These are phyloP conservation scores for Didymella lethalis DNA, from an alignment of 2,329 filamentous ascomycete genomes.

Conservation along the genomic window DNA sequence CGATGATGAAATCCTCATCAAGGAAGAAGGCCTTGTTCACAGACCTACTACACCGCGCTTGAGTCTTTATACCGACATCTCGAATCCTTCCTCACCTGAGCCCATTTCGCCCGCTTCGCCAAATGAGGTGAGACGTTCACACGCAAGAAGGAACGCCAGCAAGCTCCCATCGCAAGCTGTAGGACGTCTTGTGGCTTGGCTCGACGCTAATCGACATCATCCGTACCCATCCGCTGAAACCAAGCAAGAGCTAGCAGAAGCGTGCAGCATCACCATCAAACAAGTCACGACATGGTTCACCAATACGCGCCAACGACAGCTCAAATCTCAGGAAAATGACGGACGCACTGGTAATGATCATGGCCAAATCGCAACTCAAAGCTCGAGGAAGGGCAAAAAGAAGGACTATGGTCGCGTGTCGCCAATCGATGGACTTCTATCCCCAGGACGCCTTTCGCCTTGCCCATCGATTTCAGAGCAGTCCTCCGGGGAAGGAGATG, in stretches of 20 bases:
- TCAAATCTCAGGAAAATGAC: constrained; percentile 20
- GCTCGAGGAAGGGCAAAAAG: constrained; percentile 47
- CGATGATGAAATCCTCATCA: not conserved
- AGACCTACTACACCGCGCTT: constrained; percentile 9
- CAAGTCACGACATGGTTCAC: constrained; percentile 50
- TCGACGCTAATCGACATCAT: constrained; percentile 40
- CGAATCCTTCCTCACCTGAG: constrained; percentile 11
- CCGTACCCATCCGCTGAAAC: constrained; percentile 44
- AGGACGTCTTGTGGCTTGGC: constrained; percentile 39
- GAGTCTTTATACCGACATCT: constrained; percentile 7
- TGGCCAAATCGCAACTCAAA: constrained; percentile 5
- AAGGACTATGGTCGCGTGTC: constrained; percentile 42
- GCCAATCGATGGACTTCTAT: constrained; percentile 22
- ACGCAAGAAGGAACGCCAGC: constrained; percentile 35
- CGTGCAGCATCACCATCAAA: constrained; percentile 46
- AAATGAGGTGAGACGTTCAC: constrained; percentile 37
- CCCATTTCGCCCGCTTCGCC: constrained; percentile 11
- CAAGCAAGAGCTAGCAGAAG: constrained; percentile 40
- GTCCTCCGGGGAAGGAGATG: constrained; percentile 26
- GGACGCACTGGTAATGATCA: not conserved
- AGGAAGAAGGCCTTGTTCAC: constrained; percentile 1
- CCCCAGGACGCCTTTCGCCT: constrained; percentile 20
- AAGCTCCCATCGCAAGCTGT: constrained; percentile 44
- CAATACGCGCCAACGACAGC: constrained; percentile 43
- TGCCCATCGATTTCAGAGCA: constrained; percentile 9